Conservation (phyloP, 306 rosid species). For the Dryas drummondii region DNA sequence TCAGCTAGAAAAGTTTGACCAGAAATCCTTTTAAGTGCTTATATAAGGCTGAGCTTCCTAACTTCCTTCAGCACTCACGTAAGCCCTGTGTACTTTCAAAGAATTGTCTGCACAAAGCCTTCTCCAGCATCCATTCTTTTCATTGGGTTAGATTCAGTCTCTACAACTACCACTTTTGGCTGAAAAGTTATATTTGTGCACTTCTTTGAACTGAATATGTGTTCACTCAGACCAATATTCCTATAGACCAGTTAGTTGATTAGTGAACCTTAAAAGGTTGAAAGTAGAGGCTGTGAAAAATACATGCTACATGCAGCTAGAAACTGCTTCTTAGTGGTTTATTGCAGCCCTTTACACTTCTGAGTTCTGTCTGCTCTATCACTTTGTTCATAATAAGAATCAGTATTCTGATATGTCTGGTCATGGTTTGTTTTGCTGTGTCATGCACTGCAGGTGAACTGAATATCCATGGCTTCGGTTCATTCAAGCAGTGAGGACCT, state of each 20-base stretch:
- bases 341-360: conserved; percentile 11
- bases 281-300: conserved; percentile 5
- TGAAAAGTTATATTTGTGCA: neutral
- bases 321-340: conserved; percentile 16
- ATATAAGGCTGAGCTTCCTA: conserved; percentile 41
- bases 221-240: neutral
- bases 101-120: conserved; percentile 26
- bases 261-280: neutral
- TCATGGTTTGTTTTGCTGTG: conserved; percentile 13
- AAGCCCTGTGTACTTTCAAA: conserved; percentile 22
- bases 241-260: conserved; percentile 21
- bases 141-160: conserved; percentile 41
- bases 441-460: conserved; percentile 40
- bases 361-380: neutral
- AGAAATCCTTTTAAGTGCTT: conserved; percentile 29
- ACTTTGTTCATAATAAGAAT: neutral
- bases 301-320: conserved; percentile 25
- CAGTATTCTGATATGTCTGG: neutral
- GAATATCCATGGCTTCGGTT: conserved; percentile 36
- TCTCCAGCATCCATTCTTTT: conserved; percentile 16
- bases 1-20: conserved; percentile 61
- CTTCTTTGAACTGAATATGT: neutral
- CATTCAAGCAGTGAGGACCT: conserved; percentile 37
- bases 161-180: conserved; percentile 14
- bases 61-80: conserved; percentile 23